Evolutionary conservation across 768 basidiomycete genomes (phyloP).

Genomic region (Lyophyllum atratum): DNA sequence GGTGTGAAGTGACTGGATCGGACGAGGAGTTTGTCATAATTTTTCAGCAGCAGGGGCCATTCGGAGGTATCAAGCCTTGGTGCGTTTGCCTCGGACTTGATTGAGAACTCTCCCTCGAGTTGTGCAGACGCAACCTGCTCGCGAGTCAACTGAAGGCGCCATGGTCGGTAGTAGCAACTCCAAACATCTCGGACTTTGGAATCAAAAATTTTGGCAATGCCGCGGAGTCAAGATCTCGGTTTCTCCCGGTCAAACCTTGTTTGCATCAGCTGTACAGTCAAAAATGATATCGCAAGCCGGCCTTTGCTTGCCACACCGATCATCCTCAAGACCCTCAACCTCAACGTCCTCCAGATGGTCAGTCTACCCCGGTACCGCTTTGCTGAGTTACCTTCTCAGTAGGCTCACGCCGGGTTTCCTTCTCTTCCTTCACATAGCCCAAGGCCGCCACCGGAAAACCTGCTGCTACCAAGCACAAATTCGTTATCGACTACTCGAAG

Average conservation of each 20-base stretch:
- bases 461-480: constrained; percentile 68
- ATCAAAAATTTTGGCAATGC: constrained; percentile 16
- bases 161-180: constrained; percentile 11
- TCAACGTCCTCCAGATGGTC: constrained; percentile 57
- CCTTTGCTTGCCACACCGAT: constrained; percentile 4
- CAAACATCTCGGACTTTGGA: not conserved
- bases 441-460: constrained; percentile 58
- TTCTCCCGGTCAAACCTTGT: constrained; percentile 31
- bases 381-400: constrained; percentile 93
- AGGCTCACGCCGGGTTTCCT: constrained; percentile 63
- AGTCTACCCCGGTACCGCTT: constrained; percentile 69
- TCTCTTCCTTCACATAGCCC: constrained; percentile 44
- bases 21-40: constrained; percentile 95
- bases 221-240: constrained; percentile 17
- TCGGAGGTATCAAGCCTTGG: constrained; percentile 92
- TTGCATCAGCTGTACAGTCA: constrained; percentile 55
- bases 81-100: constrained; percentile 74
- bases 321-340: constrained; percentile 30
- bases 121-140: constrained; percentile 77
- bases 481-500: constrained; percentile 83
- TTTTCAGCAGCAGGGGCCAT: constrained; percentile 98
- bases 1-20: constrained; percentile 98
- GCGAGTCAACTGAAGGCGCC: constrained; percentile 56
- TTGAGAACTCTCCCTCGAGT: constrained; percentile 72
- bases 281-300: constrained; percentile 16